Conservation (phyloP, 768 basidiomycete genomes). For the Amanita molliuscula region DNA sequence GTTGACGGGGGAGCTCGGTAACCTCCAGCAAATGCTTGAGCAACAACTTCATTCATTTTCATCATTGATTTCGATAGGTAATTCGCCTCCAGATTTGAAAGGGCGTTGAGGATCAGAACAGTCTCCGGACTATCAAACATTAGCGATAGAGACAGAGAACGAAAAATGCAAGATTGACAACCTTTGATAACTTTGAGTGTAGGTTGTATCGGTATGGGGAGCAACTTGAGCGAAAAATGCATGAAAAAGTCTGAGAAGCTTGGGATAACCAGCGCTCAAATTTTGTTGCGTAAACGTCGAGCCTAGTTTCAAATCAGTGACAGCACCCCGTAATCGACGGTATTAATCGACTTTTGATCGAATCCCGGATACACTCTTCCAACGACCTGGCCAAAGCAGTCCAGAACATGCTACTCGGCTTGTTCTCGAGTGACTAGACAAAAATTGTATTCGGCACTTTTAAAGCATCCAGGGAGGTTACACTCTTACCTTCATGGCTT, state of each 20-base stretch:
- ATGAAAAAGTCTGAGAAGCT: slow-evolving; percentile 83
- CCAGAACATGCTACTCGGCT: slow-evolving; percentile 91
- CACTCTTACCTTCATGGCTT: slow-evolving; percentile 72
- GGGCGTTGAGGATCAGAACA: slow-evolving; percentile 71
- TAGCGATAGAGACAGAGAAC: neutral
- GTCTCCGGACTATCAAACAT: slow-evolving; percentile 69
- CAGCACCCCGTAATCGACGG: neutral
- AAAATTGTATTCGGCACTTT: neutral
- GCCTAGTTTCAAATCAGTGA: neutral
- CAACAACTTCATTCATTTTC: slow-evolving; percentile 76
- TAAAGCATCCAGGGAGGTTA: neutral
- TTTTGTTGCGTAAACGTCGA: slow-evolving; percentile 86
- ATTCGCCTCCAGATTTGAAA: slow-evolving; percentile 77
- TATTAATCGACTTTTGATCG: slow-evolving; percentile 52
- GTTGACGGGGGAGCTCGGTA: slow-evolving; percentile 59
- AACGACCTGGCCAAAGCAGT: slow-evolving; percentile 66
- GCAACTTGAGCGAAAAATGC: slow-evolving; percentile 95
- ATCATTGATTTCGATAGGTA: slow-evolving; percentile 81
- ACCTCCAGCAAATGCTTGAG: slow-evolving; percentile 67
- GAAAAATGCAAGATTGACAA: slow-evolving; percentile 14
- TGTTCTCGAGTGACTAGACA: slow-evolving; percentile 74
- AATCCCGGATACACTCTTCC: slow-evolving; percentile 75
- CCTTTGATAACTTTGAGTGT: slow-evolving; percentile 81
- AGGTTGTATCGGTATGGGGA: slow-evolving; percentile 91
- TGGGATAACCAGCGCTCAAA: slow-evolving; percentile 77